Evolutionary conservation across 2,329 filamentous ascomycete species (phyloP), one percentile per base, ranked within the genome.

Genomic region (Drechslera avenae): DNA sequence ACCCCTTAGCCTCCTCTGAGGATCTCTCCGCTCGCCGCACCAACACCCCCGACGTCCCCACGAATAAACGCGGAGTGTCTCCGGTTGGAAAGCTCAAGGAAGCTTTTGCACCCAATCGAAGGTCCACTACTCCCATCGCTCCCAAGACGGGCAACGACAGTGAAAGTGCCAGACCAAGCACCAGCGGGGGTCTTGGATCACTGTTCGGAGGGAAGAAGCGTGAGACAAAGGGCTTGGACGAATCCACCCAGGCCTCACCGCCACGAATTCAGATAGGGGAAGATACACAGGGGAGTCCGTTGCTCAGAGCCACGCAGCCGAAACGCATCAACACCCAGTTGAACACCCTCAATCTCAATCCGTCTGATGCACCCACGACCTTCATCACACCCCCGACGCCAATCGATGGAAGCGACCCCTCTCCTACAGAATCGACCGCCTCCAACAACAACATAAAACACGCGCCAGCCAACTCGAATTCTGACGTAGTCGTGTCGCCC

Each of bases 11-110:
- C 28, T 64, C 64, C 42, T 54, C 59, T 56, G 56, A 68, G 37
- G 64, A 66, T 42, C 58, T 59, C 19, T 60, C 67, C 56, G 57
- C 62, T 32, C 67, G 44, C 21, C 57, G 71, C 67, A 56, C 73
- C 34, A 66, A 63, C 39, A 73, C 71, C 43, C 58, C 69, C 52
- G 68, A 69, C 61, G 51, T 66, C 34, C 45, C 64, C 45, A 52
- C 64, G 13, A 62, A 76, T 55, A 81, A 81, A 60, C 83, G 88
- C 52, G 85, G 85, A 18, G 79, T 83, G 16, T 92, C 90, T 8
- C 88, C 89, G 9, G 85, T 83, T 43, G 83, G 85, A 65, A 89
- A 86, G 66, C 78, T 93, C 54, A 88, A 83, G 70, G 86, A 87
- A 66, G 88, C 87, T 10, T 90, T 94, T 64, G 83, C 77, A 51